Conservation (phyloP, 2,329 filamentous ascomycete species). For the Metarhizium brunneum region DNA sequence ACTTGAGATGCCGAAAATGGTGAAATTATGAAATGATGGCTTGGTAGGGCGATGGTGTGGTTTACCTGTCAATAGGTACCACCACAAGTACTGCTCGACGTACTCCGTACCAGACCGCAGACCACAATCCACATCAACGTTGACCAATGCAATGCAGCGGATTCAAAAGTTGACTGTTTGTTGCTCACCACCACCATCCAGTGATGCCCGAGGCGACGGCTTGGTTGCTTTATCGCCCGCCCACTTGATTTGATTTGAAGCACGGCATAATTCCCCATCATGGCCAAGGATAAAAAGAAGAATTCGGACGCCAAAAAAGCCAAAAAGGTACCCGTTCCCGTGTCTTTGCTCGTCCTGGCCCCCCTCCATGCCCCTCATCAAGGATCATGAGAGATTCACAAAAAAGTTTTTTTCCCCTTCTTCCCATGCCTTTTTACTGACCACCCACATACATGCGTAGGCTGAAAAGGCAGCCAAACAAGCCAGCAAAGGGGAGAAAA, state of each 20-base stretch:
- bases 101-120: no score
- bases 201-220: background rate
- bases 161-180: background rate
- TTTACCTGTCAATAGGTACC: no score
- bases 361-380: no score
- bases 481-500: conserved; percentile 84
- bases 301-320: conserved; percentile 38
- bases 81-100: no score
- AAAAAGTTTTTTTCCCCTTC: background rate
- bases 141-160: background rate
- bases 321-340: conserved; percentile 29
- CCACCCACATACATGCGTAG: conserved; percentile 15
- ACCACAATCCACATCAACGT: background rate
- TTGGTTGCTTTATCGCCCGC: background rate
- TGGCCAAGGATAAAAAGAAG: conserved; percentile 48
- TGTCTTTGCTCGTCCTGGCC: background rate
- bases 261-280: conserved; percentile 12
- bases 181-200: background rate
- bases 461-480: conserved; percentile 68
- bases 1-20: no score
- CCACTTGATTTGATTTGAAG: background rate
- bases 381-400: no score
- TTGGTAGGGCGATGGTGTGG: no score
- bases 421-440: background rate
- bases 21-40: no score